These are phyloP conservation scores for Periconia sp. DNA, from an alignment of 2,329 filamentous ascomycete species.

Conservation along the genomic window DNA sequence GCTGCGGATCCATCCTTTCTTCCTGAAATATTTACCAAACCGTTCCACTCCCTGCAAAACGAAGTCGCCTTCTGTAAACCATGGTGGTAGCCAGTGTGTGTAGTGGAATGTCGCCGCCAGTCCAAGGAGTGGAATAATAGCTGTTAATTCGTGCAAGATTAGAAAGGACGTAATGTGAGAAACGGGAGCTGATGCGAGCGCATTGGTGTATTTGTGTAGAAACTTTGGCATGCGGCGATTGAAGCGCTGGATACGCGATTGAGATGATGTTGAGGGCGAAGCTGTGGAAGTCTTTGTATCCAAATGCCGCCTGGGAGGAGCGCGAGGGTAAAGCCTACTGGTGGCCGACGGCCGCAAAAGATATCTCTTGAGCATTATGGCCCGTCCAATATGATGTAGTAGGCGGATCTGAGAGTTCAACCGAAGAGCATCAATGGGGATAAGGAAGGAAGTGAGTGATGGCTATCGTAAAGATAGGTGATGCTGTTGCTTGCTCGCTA, in stretches of 20 bases:
- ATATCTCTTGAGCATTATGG: slow-evolving; percentile 11
- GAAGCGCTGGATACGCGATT: slow-evolving; percentile 38
- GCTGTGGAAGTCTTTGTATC: slow-evolving; percentile 14
- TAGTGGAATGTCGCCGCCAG: slow-evolving; percentile 81
- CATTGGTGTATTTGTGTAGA: slow-evolving; percentile 68
- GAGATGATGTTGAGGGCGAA: slow-evolving; percentile 19
- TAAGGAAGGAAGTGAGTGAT: too few relatives aligned
- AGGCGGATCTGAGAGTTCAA: too few relatives aligned
- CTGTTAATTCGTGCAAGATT: slow-evolving; percentile 88
- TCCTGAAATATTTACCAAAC: slow-evolving; percentile 75
- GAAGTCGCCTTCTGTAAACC: slow-evolving; percentile 55
- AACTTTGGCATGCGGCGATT: slow-evolving; percentile 58
- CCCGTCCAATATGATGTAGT: neutral
- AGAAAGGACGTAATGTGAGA: slow-evolving; percentile 86
- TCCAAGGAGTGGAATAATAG: slow-evolving; percentile 74
- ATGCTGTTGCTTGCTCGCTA: too few relatives aligned
- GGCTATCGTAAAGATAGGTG: too few relatives aligned
- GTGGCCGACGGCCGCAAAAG: slow-evolving; percentile 3
- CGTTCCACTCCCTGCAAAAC: slow-evolving; percentile 66
- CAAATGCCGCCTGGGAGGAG: slow-evolving; percentile 16
- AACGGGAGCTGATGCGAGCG: slow-evolving; percentile 73
- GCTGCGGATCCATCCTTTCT: slow-evolving; percentile 77
- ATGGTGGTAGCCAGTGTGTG: slow-evolving; percentile 69
- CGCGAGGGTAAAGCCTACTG: slow-evolving; percentile 1
- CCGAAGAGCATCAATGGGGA: too few relatives aligned